A percentile compares a stretch with the other conserved stretches of the same genome.
Conservation (phyloP, 495 filamentous ascomycete genomes). For the Trichoderma virens region DNA sequence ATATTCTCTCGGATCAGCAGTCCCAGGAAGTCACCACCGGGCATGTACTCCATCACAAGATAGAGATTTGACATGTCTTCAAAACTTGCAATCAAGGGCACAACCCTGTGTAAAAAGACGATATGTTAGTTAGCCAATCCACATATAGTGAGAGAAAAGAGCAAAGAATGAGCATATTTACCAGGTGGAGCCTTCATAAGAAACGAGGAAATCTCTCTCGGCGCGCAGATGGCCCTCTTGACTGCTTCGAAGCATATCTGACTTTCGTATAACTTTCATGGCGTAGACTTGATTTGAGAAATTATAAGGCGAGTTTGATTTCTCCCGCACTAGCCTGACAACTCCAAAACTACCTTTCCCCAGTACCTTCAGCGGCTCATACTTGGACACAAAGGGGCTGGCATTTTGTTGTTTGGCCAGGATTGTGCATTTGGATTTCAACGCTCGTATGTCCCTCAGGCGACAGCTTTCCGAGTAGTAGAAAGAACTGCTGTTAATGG, state of each 20-base stretch:
- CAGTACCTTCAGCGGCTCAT: conserved; percentile 74
- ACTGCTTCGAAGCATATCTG: conserved; percentile 76
- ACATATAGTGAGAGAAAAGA: neutral
- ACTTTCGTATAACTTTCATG: conserved; percentile 95
- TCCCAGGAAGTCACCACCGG: conserved; percentile 87
- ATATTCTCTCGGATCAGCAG: conserved; percentile 74
- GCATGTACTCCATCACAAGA: conserved; percentile 96
- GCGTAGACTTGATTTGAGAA: conserved; percentile 58
- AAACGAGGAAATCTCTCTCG: conserved; percentile 84
- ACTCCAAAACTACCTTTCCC: conserved; percentile 94
- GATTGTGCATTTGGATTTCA: conserved; percentile 53
- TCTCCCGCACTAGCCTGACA: conserved; percentile 74
- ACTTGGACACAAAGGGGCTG: conserved; percentile 42
- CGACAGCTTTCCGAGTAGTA: conserved; percentile 60
- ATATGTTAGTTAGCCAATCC: neutral
- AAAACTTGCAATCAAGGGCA: conserved; percentile 81
- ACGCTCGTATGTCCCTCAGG: conserved; percentile 61
- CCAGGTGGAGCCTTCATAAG: conserved; percentile 75
- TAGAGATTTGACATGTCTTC: conserved; percentile 80
- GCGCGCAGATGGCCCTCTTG: conserved; percentile 91
- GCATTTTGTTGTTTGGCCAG: conserved; percentile 21
- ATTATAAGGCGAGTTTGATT: conserved; percentile 19
- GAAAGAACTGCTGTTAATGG: conserved; percentile 50
- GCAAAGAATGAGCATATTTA: conserved; percentile 16
- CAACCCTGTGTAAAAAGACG: conserved; percentile 46